Conservation (phyloP, 225 moss, liverwort and hornwort genomes). For the Asterella californica region DNA sequence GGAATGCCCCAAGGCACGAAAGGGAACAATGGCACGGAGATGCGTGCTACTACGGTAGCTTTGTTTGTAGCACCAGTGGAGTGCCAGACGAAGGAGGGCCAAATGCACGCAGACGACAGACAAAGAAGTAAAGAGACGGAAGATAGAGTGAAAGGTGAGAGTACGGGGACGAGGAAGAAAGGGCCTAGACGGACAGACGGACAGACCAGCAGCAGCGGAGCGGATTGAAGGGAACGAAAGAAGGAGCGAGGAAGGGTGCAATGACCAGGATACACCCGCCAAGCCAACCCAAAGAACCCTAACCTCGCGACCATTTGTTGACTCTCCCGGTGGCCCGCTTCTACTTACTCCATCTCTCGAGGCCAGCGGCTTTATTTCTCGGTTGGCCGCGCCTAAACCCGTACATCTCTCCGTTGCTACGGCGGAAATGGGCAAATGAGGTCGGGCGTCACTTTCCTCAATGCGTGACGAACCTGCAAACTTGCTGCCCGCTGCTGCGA, state of each 20-base stretch:
- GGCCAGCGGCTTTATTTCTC: background rate
- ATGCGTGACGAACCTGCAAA: too few species aligned
- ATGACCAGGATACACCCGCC: background rate
- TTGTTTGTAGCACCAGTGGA: constrained; percentile 11
- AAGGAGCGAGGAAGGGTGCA: background rate
- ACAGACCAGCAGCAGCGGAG: background rate
- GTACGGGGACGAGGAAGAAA: background rate
- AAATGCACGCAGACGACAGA: background rate
- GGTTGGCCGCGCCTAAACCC: background rate
- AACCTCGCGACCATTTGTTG: constrained; percentile 4
- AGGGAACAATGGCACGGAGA: constrained; percentile 3
- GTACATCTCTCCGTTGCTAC: too few species aligned
- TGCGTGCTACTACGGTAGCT: background rate
- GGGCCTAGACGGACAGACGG: background rate
- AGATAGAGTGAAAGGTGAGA: background rate
- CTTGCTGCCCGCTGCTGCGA: too few species aligned
- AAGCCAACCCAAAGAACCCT: constrained; percentile 3
- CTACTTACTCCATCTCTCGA: background rate
- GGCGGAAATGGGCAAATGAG: too few species aligned
- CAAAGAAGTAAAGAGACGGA: background rate
- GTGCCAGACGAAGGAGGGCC: background rate
- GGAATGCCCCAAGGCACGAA: background rate
- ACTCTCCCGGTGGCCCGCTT: background rate
- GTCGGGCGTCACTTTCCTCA: too few species aligned
- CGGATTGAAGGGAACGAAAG: background rate